phyloP scores from a whole-genome alignment of 768 basidiomycete species.

The Russula lepida region DNA sequence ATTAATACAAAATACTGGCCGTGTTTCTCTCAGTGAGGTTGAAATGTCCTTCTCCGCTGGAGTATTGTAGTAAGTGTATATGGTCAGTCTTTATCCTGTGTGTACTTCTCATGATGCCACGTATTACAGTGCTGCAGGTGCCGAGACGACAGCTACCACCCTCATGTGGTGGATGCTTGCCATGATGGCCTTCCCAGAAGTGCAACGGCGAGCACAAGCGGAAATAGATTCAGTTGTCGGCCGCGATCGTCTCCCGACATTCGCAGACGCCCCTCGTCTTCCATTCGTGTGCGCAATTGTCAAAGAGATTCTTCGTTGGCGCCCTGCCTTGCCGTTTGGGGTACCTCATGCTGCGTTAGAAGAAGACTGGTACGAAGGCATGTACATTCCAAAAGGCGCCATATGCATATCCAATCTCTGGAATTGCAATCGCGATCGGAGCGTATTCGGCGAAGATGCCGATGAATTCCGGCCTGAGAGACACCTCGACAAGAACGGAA shows the following conservation, averaged over 20 bases:
- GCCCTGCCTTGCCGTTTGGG: not conserved
- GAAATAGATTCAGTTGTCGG: conserved; percentile 19
- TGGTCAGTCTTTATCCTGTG: not conserved
- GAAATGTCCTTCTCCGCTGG: not conserved
- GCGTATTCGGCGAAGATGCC: conserved; percentile 17
- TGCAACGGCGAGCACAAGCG: conserved; percentile 11
- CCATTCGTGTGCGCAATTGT: conserved; percentile 20
- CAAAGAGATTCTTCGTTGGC: conserved; percentile 14
- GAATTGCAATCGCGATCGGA: conserved; percentile 1
- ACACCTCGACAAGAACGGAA: conserved; percentile 12
- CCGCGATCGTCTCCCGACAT: conserved; percentile 10
- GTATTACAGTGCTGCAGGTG: not conserved
- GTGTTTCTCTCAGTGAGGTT: not conserved
- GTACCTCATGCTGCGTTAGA: conserved; percentile 8
- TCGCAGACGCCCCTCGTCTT: conserved; percentile 16
- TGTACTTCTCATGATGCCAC: not conserved
- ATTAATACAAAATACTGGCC: not conserved
- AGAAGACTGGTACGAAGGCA: conserved; percentile 27
- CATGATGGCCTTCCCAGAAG: conserved; percentile 15
- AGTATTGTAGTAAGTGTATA: not conserved
- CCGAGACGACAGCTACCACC: conserved; percentile 6
- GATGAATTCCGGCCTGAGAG: conserved; percentile 21
- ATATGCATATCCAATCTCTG: conserved; percentile 26
- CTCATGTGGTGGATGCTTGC: conserved; percentile 8
- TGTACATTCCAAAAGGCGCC: conserved; percentile 31